Base-by-base conservation (phyloP, 192 early-diverging fungal genomes). In the Coemansia furcata region DNA sequence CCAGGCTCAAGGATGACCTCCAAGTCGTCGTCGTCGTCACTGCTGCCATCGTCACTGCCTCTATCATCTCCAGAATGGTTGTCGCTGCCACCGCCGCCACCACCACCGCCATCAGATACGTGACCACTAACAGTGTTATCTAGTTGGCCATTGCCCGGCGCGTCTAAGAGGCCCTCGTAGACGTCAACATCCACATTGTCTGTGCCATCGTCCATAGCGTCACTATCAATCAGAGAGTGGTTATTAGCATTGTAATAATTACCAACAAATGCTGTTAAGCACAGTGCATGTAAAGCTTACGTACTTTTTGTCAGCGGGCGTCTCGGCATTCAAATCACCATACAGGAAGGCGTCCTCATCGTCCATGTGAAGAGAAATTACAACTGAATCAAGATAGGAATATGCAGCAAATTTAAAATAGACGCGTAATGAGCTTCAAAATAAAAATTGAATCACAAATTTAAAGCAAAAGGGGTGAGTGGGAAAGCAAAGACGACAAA, bases 311-410 rank as follows among this genome's bases (percentile, higher is more conserved):
- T n/a, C 21, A 40, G 12, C 35, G 8, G 35, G 11, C n/a, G 38
- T 30, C 37, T 39, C 30, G 55, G 66, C 40, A 43, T 60, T 58
- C 19, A 49, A 54, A 49, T 71, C 81, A 54, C 77, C 81, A 40
- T 83, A 83, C 57, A 83, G 49, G 63, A 83, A 83, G 14, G 69
- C 70, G 63, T 78, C 76, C 43, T 75, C 81, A 38, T 74, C 76
- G 60, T 73, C 79, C 19, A 74, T 65, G 35, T 50, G 33, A 65
- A 66, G 26, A 3, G 69, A 21, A 72, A 80, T 74, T 36, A 19
- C 29, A 54, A 40, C 6, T 26, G 39, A 58, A 58, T 32, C 19
- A 36, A 71, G 50, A n/a, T 33, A 32, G 15, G 29, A 19, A 47
- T 37, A 10, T 21, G 7, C 15, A 43, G 47, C 35, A 33, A 37